Evolutionary conservation across 306 rosid species (phyloP).

Genomic region (Malus orientalis): DNA sequence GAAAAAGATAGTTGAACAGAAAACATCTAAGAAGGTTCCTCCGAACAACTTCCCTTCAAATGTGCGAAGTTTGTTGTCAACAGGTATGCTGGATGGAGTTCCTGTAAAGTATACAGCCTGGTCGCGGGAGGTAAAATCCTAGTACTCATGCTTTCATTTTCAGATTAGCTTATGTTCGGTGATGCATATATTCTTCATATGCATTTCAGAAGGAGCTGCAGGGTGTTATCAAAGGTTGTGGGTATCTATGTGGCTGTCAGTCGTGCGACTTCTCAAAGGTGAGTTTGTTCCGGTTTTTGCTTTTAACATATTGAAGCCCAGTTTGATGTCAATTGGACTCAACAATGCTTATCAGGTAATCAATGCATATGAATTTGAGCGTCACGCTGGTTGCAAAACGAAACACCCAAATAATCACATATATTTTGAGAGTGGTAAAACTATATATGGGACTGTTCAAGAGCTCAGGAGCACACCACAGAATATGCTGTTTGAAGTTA

Average conservation of each 20-base stretch:
- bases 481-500: constrained; percentile 57
- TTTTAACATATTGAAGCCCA: not conserved
- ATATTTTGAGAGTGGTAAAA: constrained; percentile 78
- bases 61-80: constrained; percentile 70
- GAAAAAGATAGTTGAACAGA: constrained; percentile 44
- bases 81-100: constrained; percentile 88
- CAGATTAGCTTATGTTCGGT: constrained; percentile 35
- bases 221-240: constrained; percentile 63
- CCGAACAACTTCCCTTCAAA: constrained; percentile 76
- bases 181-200: constrained; percentile 40
- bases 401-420: constrained; percentile 82
- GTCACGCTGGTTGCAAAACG: constrained; percentile 80
- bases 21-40: constrained; percentile 44
- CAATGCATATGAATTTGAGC: constrained; percentile 77
- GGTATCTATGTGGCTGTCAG: constrained; percentile 67
- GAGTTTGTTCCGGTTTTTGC: constrained; percentile 11
- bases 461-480: constrained; percentile 79
- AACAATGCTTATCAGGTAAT: constrained; percentile 39
- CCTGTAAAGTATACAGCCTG: constrained; percentile 75
- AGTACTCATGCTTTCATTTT: constrained; percentile 31
- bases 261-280: constrained; percentile 63
- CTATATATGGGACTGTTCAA: constrained; percentile 72
- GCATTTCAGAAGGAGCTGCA: constrained; percentile 68
- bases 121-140: constrained; percentile 70
- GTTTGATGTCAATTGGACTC: not conserved